Evolutionary conservation across 1,284 basidiomycete genomes (phyloP).

Genomic region (Naganishia sp.): DNA sequence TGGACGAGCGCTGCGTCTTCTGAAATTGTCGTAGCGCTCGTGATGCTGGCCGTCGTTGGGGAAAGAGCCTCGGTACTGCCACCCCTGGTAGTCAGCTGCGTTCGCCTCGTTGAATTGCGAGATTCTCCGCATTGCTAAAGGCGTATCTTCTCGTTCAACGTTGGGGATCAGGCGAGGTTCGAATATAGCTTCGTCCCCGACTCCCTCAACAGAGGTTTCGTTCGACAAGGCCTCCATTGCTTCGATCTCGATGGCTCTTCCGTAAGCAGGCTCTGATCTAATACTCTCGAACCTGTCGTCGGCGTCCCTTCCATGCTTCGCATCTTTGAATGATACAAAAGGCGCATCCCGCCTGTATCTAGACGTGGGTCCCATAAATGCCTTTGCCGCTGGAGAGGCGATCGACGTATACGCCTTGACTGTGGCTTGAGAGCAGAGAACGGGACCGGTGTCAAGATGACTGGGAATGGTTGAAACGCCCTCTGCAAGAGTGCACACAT

Average conservation of each 20-base stretch:
- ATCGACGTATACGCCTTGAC: too few species aligned
- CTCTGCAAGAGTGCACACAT: too few species aligned
- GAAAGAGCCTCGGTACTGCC: not conserved
- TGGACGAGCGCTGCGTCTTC: constrained; percentile 1
- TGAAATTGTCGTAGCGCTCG: not conserved
- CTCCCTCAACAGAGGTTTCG: not conserved
- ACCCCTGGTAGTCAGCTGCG: too few species aligned
- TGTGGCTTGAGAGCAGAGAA: too few species aligned
- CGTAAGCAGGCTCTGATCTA: not conserved
- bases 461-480: too few species aligned
- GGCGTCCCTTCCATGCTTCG: not conserved
- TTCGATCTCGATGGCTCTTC: not conserved
- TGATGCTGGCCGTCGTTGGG: not conserved
- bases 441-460: too few species aligned
- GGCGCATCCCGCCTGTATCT: too few species aligned
- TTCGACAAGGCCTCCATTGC: not conserved
- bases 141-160: too few species aligned
- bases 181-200: constrained; percentile 1
- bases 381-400: not conserved
- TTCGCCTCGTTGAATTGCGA: too few species aligned
- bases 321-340: not conserved
- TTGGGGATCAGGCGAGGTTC: not conserved
- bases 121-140: too few species aligned
- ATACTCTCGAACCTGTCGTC: not conserved
- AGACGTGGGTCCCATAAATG: too few species aligned